These are phyloP conservation scores for Gnaphalium uliginosum DNA, from an alignment of 129 eudicot species.

Conservation along the genomic window DNA sequence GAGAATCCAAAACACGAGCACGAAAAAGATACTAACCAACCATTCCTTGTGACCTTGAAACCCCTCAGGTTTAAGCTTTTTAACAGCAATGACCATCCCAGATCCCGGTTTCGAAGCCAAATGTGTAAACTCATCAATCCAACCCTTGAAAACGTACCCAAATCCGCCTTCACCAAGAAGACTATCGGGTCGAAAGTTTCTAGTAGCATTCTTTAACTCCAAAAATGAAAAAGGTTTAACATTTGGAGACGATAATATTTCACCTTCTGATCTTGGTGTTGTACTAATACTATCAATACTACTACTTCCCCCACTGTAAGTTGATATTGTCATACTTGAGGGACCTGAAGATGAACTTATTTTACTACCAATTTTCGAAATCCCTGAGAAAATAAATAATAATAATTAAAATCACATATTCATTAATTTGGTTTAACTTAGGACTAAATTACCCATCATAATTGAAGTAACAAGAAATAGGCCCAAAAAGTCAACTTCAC, in stretches of 20 bases:
- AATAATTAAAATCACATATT: too few species aligned
- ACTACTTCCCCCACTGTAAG: constrained; percentile 54
- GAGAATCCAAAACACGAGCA: not conserved
- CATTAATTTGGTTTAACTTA: too few species aligned
- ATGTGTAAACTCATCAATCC: constrained; percentile 76
- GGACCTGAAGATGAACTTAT: constrained; percentile 48
- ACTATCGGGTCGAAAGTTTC: constrained; percentile 33
- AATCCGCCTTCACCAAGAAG: constrained; percentile 99
- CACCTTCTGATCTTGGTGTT: constrained; percentile 69
- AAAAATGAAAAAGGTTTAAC: constrained; percentile 63
- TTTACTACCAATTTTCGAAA: constrained; percentile 48
- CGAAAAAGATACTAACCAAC: constrained; percentile 52
- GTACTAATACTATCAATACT: constrained; percentile 55
- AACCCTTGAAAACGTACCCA: constrained; percentile 90
- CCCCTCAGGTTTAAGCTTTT: constrained; percentile 94
- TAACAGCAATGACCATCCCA: constrained; percentile 88
- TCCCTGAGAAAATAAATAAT: constrained; percentile 41
- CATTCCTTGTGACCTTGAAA: constrained; percentile 56
- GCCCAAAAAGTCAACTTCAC: not conserved
- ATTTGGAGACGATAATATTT: constrained; percentile 65
- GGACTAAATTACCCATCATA: too few species aligned
- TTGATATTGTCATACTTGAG: constrained; percentile 50
- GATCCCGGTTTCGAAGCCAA: constrained; percentile 88
- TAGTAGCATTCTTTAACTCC: constrained; percentile 78
- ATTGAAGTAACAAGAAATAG: not conserved